Evolutionary conservation across 768 basidiomycete genomes (phyloP).

Genomic region (Agaricus sinodeliciosus): DNA sequence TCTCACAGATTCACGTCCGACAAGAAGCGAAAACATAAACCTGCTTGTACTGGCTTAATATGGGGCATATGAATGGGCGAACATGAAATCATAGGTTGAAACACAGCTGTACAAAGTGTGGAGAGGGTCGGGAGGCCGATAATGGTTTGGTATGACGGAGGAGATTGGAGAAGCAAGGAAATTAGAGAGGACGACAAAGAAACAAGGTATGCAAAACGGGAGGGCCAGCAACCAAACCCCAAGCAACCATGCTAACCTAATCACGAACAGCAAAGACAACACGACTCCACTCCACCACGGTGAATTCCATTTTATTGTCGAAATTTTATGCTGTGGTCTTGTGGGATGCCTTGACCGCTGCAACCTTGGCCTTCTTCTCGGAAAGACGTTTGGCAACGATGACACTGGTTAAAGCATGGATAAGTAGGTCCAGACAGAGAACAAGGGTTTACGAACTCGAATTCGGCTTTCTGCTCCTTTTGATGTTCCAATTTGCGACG

Average conservation of each 20-base stretch:
- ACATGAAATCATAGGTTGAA: conserved; percentile 2
- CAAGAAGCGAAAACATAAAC: not conserved
- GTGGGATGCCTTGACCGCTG: conserved; percentile 83
- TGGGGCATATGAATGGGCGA: not conserved
- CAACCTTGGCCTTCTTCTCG: conserved; percentile 89
- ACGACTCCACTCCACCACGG: not conserved
- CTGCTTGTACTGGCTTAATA: not conserved
- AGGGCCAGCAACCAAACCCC: not conserved
- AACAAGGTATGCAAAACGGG: conserved; percentile 1
- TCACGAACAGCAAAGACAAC: not conserved
- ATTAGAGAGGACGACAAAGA: conserved; percentile 2
- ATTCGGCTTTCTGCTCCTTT: conserved; percentile 94
- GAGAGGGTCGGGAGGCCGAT: not conserved
- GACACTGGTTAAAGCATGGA: conserved; percentile 28
- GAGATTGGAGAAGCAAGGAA: not conserved
- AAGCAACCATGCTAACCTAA: not conserved
- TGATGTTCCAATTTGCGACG: conserved; percentile 83
- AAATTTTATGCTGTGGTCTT: conserved; percentile 17
- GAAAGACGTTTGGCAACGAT: conserved; percentile 84
- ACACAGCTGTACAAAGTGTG: not conserved
- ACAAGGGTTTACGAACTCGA: conserved; percentile 53
- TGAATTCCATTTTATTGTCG: not conserved
- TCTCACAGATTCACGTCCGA: not conserved
- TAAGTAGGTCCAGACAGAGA: not conserved
- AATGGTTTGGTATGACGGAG: not conserved